Evolutionary conservation across 148 eudicot genomes (phyloP), one percentile per base, ranked within the genome.

Genomic region (Vaccinium corymbosum): DNA sequence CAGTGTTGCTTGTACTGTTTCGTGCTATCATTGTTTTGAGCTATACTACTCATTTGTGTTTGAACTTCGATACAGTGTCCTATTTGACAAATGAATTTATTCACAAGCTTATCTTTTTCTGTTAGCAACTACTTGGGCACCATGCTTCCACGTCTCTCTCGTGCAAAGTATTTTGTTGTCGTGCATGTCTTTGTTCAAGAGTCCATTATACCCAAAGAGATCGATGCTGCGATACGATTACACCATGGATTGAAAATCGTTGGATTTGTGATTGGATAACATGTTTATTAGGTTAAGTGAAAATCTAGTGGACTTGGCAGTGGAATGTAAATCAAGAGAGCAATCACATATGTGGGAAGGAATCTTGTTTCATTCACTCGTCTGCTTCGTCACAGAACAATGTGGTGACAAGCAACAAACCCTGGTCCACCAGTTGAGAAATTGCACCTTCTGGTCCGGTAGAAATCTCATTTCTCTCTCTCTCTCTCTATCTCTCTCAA

Each of bases 1-100:
- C 73, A 68, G 7, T 68, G 73, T 68, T 25, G 73, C 73, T 68
- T 68, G 73, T 68, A 29, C 73, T 68, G 17, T 68, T 68, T 29
- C 2, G 73, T 68, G 73, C 17, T 68, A 27, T 68, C 38, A 68
- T 68, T 68, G 29, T 29, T 68, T 68, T 13, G 73, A 68, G 73
- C 73, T 68, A 22, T 64, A 68, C 73, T 27, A 22, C 7, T 27
- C 73, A 68, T 68, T 68, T 68, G 73, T 68, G 73, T 66, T 66
- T 66, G 73, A 68, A 68, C 73, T 68, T 68, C 27, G 42, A 29
- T 68, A 22, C 72, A 68, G 73, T 68, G 73, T 29, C 17, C 73
- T 29, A 68, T 68, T 68, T 68, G 73, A 68, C 73, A 68, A 68
- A 68, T 29, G 73, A 29, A 68, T 68, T 27, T 68, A 68, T 68